These are phyloP conservation scores for Globisporangium spiculum DNA, from an alignment of 352 stramenopile genomes.

Conservation along the genomic window DNA sequence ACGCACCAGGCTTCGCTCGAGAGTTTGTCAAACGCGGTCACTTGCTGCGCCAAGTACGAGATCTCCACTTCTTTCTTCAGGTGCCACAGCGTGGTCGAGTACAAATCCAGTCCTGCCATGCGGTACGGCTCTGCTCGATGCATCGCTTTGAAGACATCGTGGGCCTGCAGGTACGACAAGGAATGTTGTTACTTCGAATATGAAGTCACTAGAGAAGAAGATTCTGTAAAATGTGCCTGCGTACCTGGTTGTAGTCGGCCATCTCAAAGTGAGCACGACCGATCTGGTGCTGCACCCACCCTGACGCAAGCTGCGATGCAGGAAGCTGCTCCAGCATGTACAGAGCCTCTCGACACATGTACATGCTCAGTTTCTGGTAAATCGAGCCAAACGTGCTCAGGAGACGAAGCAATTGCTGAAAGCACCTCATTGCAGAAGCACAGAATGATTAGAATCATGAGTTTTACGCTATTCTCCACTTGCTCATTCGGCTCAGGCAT, in stretches of 20 bases:
- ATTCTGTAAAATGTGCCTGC: not conserved
- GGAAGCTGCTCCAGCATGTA: conserved; percentile 86
- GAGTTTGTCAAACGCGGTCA: conserved; percentile 91
- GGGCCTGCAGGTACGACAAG: conserved; percentile 45
- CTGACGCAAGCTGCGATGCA: conserved; percentile 82
- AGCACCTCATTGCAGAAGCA: not conserved
- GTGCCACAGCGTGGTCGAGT: conserved; percentile 96
- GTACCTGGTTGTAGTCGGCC: conserved; percentile 88
- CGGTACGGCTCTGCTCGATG: conserved; percentile 89
- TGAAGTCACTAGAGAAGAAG: not conserved
- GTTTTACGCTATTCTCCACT: too few relatives aligned
- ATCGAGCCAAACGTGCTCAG: conserved; percentile 73
- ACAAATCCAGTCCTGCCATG: conserved; percentile 93
- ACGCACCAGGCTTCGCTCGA: conserved; percentile 95
- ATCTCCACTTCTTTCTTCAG: conserved; percentile 97
- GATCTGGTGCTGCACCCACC: conserved; percentile 94
- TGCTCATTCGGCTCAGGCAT: not conserved
- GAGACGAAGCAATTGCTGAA: conserved; percentile 47
- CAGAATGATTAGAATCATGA: not conserved
- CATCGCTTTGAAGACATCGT: conserved; percentile 89
- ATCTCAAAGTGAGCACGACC: conserved; percentile 95
- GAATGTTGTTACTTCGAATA: not conserved
- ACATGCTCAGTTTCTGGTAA: conserved; percentile 69
- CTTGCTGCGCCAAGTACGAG: conserved; percentile 94
- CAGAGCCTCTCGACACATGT: conserved; percentile 86